Evolutionary conservation across 345 rosid genomes (phyloP), one percentile per base, ranked within the genome.

Genomic region (Hevea brasiliensis): DNA sequence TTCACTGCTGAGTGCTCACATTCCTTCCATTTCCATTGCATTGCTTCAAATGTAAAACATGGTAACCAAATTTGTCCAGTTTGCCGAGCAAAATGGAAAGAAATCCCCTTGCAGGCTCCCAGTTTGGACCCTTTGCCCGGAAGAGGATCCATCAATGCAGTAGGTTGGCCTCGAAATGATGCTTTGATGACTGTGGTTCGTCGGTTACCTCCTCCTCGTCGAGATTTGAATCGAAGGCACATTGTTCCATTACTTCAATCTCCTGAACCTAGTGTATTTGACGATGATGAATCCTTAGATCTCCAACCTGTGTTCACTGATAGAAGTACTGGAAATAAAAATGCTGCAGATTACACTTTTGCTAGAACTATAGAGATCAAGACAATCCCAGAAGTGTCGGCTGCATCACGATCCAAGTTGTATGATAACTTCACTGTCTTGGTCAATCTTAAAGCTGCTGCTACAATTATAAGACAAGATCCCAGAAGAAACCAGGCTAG

Each of bases 1-100:
- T 94, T 94, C 81, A 94, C 96, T 3, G 97, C 99, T 15, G 98
- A 94, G 72, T 94, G 98, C 74, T 88, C 97, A 0, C 99, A 92
- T 72, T 91, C 98, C 63, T 95, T 95, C 83, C 99, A 95, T 79
- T 92, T 95, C 81, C 91, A 91, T 63, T 95, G 99, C 81, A 91
- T 95, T 74, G 89, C 97, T 79, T 89, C 97, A 6, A 92, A 88
- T 72, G 97, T 89, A 69, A 89, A 91, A 76, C 87, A 90, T 32
- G 94, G 94, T 23, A 92, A 89, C 85, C 94, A 85, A 81, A 85
- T 87, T 54, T 95, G 98, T 78, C 98, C 98, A 1, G 91, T 95
- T 72, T 95, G 99, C 77, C 77, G 94, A 71, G 89, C 93, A 1
- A 91, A 87, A 76, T 95, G 98, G 98, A 95, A 91, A 70, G 98